phyloP scores from a whole-genome alignment of 2,329 filamentous ascomycete species.

The Colletotrichum trifolii region DNA sequence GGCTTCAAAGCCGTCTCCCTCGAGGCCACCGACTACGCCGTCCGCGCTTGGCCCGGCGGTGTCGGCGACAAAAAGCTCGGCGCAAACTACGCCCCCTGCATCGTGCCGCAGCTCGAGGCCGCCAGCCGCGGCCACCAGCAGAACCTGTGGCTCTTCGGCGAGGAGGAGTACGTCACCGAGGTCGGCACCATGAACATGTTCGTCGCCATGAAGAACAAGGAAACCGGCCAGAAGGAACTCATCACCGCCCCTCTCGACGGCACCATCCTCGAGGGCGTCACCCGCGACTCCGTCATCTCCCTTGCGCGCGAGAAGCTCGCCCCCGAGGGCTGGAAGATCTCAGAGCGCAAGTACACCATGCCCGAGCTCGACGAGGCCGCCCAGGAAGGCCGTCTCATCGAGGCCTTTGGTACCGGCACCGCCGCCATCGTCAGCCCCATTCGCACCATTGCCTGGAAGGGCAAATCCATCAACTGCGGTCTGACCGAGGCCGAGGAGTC shows the following conservation, averaged over 20 bases:
- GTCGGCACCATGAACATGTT: conserved; percentile 99
- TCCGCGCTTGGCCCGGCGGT: conserved; percentile 96
- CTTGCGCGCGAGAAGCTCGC: conserved; percentile 86
- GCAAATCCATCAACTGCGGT: conserved; percentile 83
- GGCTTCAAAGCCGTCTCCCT: conserved; percentile 97
- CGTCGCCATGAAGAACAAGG: conserved; percentile 83
- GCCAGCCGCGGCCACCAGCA: conserved; percentile 94
- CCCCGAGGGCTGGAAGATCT: conserved; percentile 88
- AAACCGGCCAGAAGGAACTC: conserved; percentile 90
- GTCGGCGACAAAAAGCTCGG: conserved; percentile 99
- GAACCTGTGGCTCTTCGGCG: conserved; percentile 97
- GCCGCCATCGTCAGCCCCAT: conserved; percentile 95
- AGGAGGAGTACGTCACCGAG: conserved; percentile 95
- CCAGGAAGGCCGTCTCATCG: conserved; percentile 85
- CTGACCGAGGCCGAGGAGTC: conserved; percentile 85
- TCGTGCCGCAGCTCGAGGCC: conserved; percentile 94
- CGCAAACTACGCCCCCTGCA: conserved; percentile 99
- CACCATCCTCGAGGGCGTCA: conserved; percentile 95
- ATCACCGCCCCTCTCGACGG: conserved; percentile 96
- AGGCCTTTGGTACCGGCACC: conserved; percentile 94
- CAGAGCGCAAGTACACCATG: conserved; percentile 94
- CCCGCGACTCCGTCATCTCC: conserved; percentile 87
- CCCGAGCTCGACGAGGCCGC: conserved; percentile 83
- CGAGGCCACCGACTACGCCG: conserved; percentile 95
- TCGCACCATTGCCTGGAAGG: conserved; percentile 89